Conservation (phyloP, 441 rosid species). For the Bocquillonia castaneifolia region DNA sequence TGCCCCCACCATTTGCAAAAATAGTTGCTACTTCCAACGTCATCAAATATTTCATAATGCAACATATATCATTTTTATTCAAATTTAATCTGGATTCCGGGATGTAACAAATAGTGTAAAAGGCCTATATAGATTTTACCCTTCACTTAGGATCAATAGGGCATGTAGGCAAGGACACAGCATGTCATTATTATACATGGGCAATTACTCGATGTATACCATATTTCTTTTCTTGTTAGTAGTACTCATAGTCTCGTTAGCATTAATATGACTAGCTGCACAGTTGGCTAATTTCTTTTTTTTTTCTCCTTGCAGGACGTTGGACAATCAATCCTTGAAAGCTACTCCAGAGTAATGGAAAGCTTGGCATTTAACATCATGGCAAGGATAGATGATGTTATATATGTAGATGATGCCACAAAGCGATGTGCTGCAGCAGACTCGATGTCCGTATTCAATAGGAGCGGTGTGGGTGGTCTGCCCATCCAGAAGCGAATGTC, state of each 20-base stretch:
- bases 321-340: slow-evolving; percentile 89
- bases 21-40: too few relatives aligned
- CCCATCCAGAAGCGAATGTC: slow-evolving; percentile 70
- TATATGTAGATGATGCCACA: slow-evolving; percentile 71
- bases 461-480: slow-evolving; percentile 51
- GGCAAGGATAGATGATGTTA: slow-evolving; percentile 92
- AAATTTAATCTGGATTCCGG: background rate
- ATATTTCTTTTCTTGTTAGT: background rate
- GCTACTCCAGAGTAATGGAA: slow-evolving; percentile 97
- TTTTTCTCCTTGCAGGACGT: slow-evolving; percentile 61
- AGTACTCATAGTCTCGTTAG: too few relatives aligned
- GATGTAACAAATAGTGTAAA: background rate
- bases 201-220: background rate
- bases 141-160: background rate
- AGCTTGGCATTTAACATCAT: slow-evolving; percentile 93
- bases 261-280: background rate
- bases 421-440: slow-evolving; percentile 53
- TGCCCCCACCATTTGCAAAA: background rate
- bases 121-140: background rate
- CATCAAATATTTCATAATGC: too few relatives aligned
- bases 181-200: background rate
- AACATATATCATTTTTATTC: too few relatives aligned
- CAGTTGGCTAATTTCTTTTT: background rate
- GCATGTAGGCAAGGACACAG: background rate
- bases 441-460: slow-evolving; percentile 54